A percentile compares a stretch with the other conserved stretches of the same genome.
Conservation (phyloP, 164 flowering plant species). For the Piper longum region DNA sequence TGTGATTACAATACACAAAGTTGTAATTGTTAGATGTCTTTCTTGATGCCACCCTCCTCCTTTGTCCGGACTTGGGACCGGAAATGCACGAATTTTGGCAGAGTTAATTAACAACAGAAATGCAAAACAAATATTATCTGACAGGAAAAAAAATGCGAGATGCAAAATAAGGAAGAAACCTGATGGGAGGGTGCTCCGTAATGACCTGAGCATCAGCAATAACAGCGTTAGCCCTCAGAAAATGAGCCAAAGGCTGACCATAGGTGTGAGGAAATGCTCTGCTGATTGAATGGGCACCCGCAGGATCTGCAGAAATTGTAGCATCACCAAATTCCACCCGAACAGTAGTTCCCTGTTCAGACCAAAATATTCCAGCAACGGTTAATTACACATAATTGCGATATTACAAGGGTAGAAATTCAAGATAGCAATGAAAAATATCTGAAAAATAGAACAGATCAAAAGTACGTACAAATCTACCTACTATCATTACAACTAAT, state of each 20-base stretch:
- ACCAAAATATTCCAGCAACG: too few species aligned
- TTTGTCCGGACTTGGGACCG: not conserved
- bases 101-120: not conserved
- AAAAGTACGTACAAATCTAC: too few species aligned
- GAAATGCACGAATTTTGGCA: too few species aligned
- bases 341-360: not conserved
- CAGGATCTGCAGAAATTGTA: conserved; percentile 7
- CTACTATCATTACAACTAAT: too few species aligned
- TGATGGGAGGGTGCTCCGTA: not conserved
- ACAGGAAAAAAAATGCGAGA: not conserved
- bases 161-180: conserved; percentile 2
- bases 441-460: too few species aligned
- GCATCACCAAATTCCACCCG: conserved; percentile 13
- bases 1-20: too few species aligned
- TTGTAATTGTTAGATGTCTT: not conserved
- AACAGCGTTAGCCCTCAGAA: not conserved
- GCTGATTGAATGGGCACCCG: conserved; percentile 10
- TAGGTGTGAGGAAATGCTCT: conserved; percentile 1
- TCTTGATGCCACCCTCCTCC: not conserved
- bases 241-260: conserved; percentile 9
- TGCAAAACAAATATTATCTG: conserved; percentile 5
- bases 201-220: too few species aligned
- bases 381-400: too few species aligned
- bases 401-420: too few species aligned
- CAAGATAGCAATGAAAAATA: too few species aligned